Conservation (phyloP, 805 yeast genomes). For the Candida pini region DNA sequence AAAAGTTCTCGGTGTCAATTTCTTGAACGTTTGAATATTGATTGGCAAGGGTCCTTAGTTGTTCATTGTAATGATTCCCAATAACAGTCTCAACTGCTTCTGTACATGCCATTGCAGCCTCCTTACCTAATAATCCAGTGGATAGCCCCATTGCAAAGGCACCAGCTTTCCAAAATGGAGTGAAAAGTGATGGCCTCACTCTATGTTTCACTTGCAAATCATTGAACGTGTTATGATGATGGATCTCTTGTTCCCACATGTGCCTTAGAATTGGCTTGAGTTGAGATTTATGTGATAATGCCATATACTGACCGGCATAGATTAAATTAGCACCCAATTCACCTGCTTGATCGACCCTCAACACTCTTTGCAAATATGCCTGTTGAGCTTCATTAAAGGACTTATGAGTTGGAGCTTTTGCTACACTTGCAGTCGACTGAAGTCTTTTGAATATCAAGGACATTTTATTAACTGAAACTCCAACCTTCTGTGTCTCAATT, state of each 20-base stretch:
- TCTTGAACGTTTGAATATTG: constrained; percentile 47
- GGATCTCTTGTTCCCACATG: constrained; percentile 98
- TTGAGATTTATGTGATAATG: constrained; percentile 65
- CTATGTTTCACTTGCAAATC: constrained; percentile 66
- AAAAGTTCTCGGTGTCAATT: constrained; percentile 20
- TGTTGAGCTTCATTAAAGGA: constrained; percentile 45
- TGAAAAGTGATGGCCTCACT: constrained; percentile 85
- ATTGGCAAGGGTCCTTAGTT: constrained; percentile 68
- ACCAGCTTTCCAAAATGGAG: constrained; percentile 92
- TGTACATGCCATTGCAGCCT: constrained; percentile 99
- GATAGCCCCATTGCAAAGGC: constrained; percentile 82
- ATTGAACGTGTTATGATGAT: constrained; percentile 84
- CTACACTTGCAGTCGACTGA: constrained; percentile 14
- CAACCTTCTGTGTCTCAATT: neutral
- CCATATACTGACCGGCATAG: constrained; percentile 83
- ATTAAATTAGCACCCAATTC: constrained; percentile 94
- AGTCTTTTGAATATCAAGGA: constrained; percentile 12
- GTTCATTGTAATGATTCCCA: constrained; percentile 92
- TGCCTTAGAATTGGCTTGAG: constrained; percentile 77
- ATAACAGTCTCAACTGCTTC: constrained; percentile 98
- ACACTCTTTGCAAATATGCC: constrained; percentile 65
- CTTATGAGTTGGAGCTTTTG: constrained; percentile 20
- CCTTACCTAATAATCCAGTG: constrained; percentile 83
- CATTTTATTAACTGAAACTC: constrained; percentile 2
- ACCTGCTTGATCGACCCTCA: constrained; percentile 97